phyloP scores from a whole-genome alignment of 768 basidiomycete species.

The Mycena latifolia region DNA sequence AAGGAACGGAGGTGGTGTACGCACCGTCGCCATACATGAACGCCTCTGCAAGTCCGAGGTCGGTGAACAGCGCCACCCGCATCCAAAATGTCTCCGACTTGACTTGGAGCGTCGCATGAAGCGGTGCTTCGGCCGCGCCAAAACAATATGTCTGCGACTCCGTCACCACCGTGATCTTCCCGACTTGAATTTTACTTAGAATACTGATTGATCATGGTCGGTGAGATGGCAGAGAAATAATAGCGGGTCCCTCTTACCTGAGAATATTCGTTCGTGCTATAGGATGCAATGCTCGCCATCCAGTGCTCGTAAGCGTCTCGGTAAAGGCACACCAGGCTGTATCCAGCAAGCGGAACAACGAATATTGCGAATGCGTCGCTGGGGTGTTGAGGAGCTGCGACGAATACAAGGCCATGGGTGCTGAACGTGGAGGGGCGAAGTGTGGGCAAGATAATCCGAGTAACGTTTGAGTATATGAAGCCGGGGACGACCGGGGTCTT shows the following conservation, averaged over 20 bases:
- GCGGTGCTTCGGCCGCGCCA: constrained; percentile 3
- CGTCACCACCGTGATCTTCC: constrained; percentile 27
- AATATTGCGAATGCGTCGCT: constrained; percentile 32
- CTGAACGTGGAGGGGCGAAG: not conserved
- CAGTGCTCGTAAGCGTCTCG: constrained; percentile 19
- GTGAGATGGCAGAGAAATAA: not conserved
- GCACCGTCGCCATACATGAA: constrained; percentile 36
- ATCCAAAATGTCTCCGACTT: constrained; percentile 32
- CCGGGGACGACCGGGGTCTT: not conserved
- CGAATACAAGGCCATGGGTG: constrained; percentile 26
- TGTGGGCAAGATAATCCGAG: not conserved
- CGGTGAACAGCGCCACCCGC: constrained; percentile 34
- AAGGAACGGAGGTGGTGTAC: not conserved
- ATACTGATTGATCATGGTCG: constrained; percentile 4
- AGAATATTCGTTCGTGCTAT: constrained; percentile 23
- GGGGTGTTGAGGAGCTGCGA: constrained; percentile 34
- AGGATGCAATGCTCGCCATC: constrained; percentile 23
- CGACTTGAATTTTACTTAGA: constrained; percentile 23
- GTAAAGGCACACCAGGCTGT: constrained; percentile 28
- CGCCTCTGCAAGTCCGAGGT: constrained; percentile 32
- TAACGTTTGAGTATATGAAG: not conserved
- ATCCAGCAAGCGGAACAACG: constrained; percentile 29
- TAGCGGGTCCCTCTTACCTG: constrained; percentile 1
- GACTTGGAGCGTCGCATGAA: constrained; percentile 24
- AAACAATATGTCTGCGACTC: constrained; percentile 9